Evolutionary conservation across 257 asterid genomes (phyloP).

Genomic region (Apocynum venetum): DNA sequence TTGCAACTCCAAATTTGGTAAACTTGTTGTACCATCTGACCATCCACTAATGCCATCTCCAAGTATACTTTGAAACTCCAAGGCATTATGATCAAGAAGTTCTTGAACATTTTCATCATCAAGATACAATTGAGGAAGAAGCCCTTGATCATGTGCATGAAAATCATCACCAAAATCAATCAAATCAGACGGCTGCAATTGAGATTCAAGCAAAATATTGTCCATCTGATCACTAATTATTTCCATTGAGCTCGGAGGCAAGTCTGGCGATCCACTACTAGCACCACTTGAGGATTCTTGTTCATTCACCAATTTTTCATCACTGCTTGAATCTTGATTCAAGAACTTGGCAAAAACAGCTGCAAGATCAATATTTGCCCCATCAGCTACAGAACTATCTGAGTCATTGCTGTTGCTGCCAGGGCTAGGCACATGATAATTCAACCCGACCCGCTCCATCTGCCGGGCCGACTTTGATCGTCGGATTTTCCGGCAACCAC

Average conservation of each 20-base stretch:
- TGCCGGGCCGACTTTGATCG: conserved; percentile 35
- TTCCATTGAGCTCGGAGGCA: conserved; percentile 18
- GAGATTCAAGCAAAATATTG: conserved; percentile 30
- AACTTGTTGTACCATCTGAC: conserved; percentile 34
- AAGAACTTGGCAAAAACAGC: conserved; percentile 71
- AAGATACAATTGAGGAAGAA: conserved; percentile 6
- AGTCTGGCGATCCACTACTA: conserved; percentile 30
- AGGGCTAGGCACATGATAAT: conserved; percentile 6
- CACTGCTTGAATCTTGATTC: conserved; percentile 34
- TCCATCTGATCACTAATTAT: conserved; percentile 26
- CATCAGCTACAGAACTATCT: neutral
- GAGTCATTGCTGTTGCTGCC: neutral
- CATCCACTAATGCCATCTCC: conserved; percentile 37
- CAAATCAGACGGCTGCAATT: conserved; percentile 23
- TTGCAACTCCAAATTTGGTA: conserved; percentile 34
- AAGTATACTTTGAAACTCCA: conserved; percentile 41
- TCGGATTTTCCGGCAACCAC: conserved; percentile 73
- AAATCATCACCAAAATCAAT: conserved; percentile 17
- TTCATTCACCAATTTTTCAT: conserved; percentile 15
- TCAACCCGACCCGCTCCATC: neutral
- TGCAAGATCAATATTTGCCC: conserved; percentile 58
- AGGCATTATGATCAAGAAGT: conserved; percentile 33
- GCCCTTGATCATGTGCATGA: conserved; percentile 12
- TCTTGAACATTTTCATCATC: conserved; percentile 29
- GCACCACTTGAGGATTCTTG: conserved; percentile 46